These are phyloP conservation scores for Nakaseomyces delphensis DNA, from an alignment of 1,139 yeast species.

Conservation along the genomic window DNA sequence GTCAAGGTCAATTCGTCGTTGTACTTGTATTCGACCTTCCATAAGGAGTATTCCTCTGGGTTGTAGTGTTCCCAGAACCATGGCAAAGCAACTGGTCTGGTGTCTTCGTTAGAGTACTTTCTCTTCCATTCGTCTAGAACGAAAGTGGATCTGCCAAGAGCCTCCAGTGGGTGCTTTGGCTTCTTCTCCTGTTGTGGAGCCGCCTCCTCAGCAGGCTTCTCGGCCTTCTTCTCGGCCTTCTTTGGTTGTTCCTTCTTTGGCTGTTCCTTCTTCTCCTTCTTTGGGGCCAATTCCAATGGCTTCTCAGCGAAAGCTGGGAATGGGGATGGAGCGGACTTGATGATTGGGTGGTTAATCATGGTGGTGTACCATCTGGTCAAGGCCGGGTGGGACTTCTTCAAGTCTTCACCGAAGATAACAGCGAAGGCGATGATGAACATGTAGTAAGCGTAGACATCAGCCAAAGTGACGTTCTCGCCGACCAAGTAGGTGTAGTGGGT, in stretches of 20 bases:
- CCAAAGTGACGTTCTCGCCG: conserved; percentile 74
- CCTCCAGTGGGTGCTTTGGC: conserved; percentile 86
- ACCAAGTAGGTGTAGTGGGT: conserved; percentile 68
- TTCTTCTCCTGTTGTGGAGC: conserved; percentile 35
- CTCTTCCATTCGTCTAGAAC: conserved; percentile 94
- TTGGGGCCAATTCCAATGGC: conserved; percentile 52
- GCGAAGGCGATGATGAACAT: conserved; percentile 50
- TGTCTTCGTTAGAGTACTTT: conserved; percentile 92
- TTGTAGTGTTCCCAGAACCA: conserved; percentile 98
- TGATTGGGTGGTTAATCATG: conserved; percentile 47
- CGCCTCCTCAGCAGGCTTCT: conserved; percentile 31
- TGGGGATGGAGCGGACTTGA: conserved; percentile 38
- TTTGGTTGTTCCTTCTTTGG: conserved; percentile 29
- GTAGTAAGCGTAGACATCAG: conserved; percentile 60
- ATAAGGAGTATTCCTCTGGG: conserved; percentile 89
- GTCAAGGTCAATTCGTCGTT: conserved; percentile 95
- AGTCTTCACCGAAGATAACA: conserved; percentile 52
- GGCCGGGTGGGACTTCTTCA: conserved; percentile 62
- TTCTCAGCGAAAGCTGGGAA: conserved; percentile 56
- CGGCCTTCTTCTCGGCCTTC: conserved; percentile 33
- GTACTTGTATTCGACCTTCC: conserved; percentile 95
- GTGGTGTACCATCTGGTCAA: conserved; percentile 76
- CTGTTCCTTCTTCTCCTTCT: conserved; percentile 62
- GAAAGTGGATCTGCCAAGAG: conserved; percentile 62
- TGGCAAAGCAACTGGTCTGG: conserved; percentile 89